These are phyloP conservation scores for Agaricus subrufescens DNA, from an alignment of 768 basidiomycete species.

Conservation along the genomic window DNA sequence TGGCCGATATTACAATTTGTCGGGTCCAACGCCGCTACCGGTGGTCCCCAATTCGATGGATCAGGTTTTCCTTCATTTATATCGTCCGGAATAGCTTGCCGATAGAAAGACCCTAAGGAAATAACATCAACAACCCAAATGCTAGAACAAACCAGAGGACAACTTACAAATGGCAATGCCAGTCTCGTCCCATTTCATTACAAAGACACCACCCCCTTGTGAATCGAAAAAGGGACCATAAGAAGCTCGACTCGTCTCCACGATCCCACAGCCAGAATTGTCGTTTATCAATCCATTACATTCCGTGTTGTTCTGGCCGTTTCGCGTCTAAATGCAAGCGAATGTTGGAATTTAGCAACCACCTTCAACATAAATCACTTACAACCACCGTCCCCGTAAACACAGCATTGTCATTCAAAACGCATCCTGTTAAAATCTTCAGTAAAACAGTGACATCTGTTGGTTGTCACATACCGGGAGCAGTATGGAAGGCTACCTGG, in stretches of 20 bases:
- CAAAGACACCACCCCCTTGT: conserved; percentile 79
- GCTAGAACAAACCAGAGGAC: background rate
- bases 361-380: background rate
- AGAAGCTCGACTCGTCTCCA: conserved; percentile 76
- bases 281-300: conserved; percentile 48
- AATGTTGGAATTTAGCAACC: background rate
- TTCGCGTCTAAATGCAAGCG: background rate
- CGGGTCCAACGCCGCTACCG: conserved; percentile 56
- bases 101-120: conserved; percentile 72
- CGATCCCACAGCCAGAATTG: conserved; percentile 74
- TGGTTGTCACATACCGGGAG: conserved; percentile 37
- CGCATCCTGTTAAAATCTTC: conserved; percentile 14
- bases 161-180: conserved; percentile 74
- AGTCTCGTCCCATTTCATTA: conserved; percentile 83
- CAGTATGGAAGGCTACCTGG: conserved; percentile 80
- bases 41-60: conserved; percentile 64
- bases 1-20: conserved; percentile 39
- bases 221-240: conserved; percentile 82
- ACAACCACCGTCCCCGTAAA: conserved; percentile 13
- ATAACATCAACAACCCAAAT: background rate
- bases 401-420: conserved; percentile 17
- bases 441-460: background rate
- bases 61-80: conserved; percentile 56
- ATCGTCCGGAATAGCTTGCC: conserved; percentile 68
- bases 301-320: conserved; percentile 17